Percentiles rank a stretch among this genome's conserved stretches.
Evolutionary conservation across 2,329 filamentous ascomycete genomes (phyloP).

Genomic region (Hypoxylon sp.): DNA sequence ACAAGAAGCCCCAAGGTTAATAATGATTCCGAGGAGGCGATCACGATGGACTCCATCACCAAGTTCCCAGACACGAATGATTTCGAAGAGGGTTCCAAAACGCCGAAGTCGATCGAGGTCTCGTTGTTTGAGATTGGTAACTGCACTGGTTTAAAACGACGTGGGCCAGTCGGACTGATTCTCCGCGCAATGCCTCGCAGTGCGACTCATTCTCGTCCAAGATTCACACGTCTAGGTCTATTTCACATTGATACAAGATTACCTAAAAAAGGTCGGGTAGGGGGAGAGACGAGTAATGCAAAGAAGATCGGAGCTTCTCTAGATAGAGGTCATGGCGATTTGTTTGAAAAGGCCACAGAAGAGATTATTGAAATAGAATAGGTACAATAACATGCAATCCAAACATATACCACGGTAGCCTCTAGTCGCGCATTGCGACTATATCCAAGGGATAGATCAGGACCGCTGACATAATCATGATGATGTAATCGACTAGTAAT

Average conservation of each 20-base stretch:
- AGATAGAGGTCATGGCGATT: neutral
- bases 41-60: slow-evolving; percentile 1
- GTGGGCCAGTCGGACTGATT: slow-evolving; percentile 9
- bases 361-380: slow-evolving; percentile 18
- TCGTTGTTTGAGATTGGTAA: slow-evolving; percentile 18
- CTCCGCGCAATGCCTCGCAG: neutral
- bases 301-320: neutral
- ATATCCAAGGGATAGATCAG: no score
- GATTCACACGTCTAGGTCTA: slow-evolving; percentile 17
- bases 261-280: neutral
- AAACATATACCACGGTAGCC: no score
- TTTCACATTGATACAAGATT: slow-evolving; percentile 10
- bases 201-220: neutral
- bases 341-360: slow-evolving; percentile 7
- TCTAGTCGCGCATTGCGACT: no score
- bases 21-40: neutral
- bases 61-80: slow-evolving; percentile 10
- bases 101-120: neutral
- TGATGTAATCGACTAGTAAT: no score
- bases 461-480: no score
- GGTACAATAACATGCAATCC: neutral
- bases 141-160: neutral
- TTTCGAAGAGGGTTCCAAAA: neutral
- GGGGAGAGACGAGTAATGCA: neutral
- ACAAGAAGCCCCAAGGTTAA: neutral